Evolutionary conservation across 805 yeast species (phyloP).

Genomic region (Wickerhamomyces chaumierensis): DNA sequence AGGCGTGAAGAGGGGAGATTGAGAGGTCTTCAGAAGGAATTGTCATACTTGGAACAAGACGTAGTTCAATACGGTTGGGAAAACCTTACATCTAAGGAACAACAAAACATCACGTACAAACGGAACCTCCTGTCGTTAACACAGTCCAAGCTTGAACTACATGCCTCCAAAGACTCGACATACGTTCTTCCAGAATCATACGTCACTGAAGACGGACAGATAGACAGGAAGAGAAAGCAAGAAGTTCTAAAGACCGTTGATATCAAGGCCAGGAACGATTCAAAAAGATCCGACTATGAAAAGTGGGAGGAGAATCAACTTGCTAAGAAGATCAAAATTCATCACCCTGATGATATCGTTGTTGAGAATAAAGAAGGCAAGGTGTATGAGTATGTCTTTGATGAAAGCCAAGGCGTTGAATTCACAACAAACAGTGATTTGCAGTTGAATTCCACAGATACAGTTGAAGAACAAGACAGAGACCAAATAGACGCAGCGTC

Average conservation of each 20-base stretch:
- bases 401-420: slow-evolving; percentile 48
- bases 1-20: slow-evolving; percentile 38
- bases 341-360: slow-evolving; percentile 29
- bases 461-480: slow-evolving; percentile 10
- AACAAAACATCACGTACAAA: slow-evolving; percentile 38
- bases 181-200: slow-evolving; percentile 51
- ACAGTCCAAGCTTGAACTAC: slow-evolving; percentile 24
- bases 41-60: slow-evolving; percentile 37
- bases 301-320: slow-evolving; percentile 15
- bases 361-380: slow-evolving; percentile 28
- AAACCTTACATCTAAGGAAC: slow-evolving; percentile 35
- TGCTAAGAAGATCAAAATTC: slow-evolving; percentile 13
- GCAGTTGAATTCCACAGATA: too few species aligned
- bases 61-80: slow-evolving; percentile 43
- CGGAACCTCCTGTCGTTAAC: slow-evolving; percentile 36
- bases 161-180: slow-evolving; percentile 19
- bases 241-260: slow-evolving; percentile 35
- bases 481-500: slow-evolving; percentile 22
- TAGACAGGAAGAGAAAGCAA: slow-evolving; percentile 44
- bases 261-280: too few species aligned
- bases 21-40: slow-evolving; percentile 31
- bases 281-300: too few species aligned
- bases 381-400: slow-evolving; percentile 67
- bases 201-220: slow-evolving; percentile 36
- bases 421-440: slow-evolving; percentile 26